Conservation (phyloP, 192 early-diverging fungal genomes). For the Umbelopsis isabellina region DNA sequence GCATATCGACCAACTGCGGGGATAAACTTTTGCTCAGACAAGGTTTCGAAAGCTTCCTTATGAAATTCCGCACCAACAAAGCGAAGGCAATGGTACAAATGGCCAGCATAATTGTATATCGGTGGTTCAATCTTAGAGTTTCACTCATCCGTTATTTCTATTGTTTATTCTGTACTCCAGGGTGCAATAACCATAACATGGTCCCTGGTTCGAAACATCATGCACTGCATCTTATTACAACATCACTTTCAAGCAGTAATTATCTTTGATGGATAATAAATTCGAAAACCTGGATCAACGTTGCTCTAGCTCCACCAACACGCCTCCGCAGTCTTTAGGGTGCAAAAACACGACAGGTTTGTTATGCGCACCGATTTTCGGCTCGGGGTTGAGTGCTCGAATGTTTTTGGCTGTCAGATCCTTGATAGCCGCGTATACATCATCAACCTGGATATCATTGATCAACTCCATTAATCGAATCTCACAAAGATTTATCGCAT, state of each 20-base stretch:
- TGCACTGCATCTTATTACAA: too few relatives aligned
- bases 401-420: constrained; percentile 66
- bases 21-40: neutral
- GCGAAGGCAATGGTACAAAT: neutral
- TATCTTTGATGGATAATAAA: too few relatives aligned
- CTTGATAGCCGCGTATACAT: constrained; percentile 69
- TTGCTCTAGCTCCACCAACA: constrained; percentile 76
- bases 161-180: constrained; percentile 6
- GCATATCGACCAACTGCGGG: constrained; percentile 3
- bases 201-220: neutral
- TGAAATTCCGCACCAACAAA: constrained; percentile 11
- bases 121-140: constrained; percentile 12
- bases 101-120: neutral
- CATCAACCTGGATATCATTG: constrained; percentile 49
- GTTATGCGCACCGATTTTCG: constrained; percentile 80
- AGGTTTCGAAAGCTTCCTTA: constrained; percentile 8
- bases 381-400: constrained; percentile 66
- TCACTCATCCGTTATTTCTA: neutral
- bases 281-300: neutral
- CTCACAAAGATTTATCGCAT: neutral
- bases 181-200: neutral
- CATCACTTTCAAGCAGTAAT: too few relatives aligned
- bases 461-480: neutral
- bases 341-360: constrained; percentile 19
- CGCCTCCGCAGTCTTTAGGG: constrained; percentile 83